Conservation (phyloP, 176 grass and related monocot species). For the Alloteropsis semialata region DNA sequence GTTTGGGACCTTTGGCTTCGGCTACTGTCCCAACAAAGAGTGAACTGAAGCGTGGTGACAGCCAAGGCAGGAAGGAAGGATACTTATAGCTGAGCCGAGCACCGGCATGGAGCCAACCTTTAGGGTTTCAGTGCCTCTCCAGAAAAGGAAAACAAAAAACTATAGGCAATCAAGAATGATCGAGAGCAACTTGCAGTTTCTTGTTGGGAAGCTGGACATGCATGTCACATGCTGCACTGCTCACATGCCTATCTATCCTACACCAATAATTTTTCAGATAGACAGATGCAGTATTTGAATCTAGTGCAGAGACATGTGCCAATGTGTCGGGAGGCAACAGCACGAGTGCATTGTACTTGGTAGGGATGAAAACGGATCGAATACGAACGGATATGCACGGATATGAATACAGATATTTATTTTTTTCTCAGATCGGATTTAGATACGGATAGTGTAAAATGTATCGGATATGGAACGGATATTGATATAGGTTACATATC, state of each 20-base stretch:
- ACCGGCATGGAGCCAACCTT: neutral
- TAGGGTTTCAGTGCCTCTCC: neutral
- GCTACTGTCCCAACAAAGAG: too few relatives aligned
- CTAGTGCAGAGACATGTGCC: neutral
- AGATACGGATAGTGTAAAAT: too few relatives aligned
- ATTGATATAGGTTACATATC: too few relatives aligned
- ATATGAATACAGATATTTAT: too few relatives aligned
- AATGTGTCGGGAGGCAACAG: neutral
- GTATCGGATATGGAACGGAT: too few relatives aligned
- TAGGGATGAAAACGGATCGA: too few relatives aligned
- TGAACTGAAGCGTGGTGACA: slow-evolving; percentile 1
- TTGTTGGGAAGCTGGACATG: slow-evolving; percentile 20
- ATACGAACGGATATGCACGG: too few relatives aligned
- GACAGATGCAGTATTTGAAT: neutral
- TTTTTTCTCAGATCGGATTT: too few relatives aligned
- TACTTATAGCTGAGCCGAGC: slow-evolving; percentile 25
- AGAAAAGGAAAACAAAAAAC: neutral
- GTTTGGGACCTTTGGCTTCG: too few relatives aligned
- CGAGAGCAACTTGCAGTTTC: slow-evolving; percentile 1
- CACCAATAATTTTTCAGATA: neutral
- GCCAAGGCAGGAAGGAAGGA: neutral
- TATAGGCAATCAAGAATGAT: neutral
- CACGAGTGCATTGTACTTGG: slow-evolving; percentile 22
- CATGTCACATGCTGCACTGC: slow-evolving; percentile 25
- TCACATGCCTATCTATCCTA: neutral